Base-by-base conservation (phyloP, 495 filamentous ascomycete genomes). In the Neurospora sp. region DNA sequence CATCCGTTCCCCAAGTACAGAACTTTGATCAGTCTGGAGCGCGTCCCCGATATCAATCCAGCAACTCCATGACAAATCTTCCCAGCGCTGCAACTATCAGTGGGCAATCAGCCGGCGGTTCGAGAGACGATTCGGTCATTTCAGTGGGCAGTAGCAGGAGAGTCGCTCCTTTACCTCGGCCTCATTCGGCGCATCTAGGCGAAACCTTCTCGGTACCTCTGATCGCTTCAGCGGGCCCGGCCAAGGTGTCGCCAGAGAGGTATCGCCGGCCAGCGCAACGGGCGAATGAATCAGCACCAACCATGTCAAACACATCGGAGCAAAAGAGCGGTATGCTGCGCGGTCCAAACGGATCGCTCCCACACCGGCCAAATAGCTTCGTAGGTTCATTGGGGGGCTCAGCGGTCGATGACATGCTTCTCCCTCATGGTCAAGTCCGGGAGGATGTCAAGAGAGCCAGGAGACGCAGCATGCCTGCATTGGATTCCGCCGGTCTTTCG, bases 381-480 rank as follows among this genome's bases (percentile, higher is more conserved):
- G 81, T 84, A 37, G 81, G 80, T 20, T 20, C 80, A 18, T 42
- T 78, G 69, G 72, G 80, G 16, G 80, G 80, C 42, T 77, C 82
- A 37, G 80, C 84, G 71, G 77, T 84, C 72, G 89, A 91, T 78
- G 89, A 91, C 74, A 85, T 87, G 79, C 84, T 82, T 44, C 75
- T 90, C 54, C 78, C 84, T 44, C 84, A 81, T 60, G 84, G 81
- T 41, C 76, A 80, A 16, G 62, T 81, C 41, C 84, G 87, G 20
- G 93, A 95, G 69, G 84, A 90, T 70, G 88, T 91, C 11, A 93
- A 93, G 80, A 88, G 92, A 75, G 93, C 94, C 83, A 86, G 94
- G 75, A 88, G 94, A 77, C 88, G 94, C 72, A 97, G 94, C 79
- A 88, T 94, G 85, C 92, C 93, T 72, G 92, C 88, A 69, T 87